phyloP scores from a whole-genome alignment of 2,329 filamentous ascomycete species.

The Cercospora sesami region DNA sequence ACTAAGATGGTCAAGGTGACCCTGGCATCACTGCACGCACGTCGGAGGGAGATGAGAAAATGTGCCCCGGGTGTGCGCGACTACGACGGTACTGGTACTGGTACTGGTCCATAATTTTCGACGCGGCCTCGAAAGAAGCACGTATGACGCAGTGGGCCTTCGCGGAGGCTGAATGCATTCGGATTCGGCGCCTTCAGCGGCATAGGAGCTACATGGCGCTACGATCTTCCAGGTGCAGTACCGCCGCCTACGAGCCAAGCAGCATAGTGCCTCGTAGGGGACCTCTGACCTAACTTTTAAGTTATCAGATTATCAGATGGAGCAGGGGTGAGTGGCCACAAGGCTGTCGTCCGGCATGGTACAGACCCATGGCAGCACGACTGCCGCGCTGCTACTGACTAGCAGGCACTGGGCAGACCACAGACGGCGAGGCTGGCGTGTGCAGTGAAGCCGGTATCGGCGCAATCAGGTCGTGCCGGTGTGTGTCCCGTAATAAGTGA shows the following conservation, averaged over 20 bases:
- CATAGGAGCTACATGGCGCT: background rate
- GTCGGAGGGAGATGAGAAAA: background rate
- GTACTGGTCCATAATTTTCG: background rate
- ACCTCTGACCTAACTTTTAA: background rate
- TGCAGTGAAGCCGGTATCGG: background rate
- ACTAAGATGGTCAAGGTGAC: background rate
- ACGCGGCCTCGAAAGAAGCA: background rate
- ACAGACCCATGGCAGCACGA: background rate
- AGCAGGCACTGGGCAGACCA: background rate
- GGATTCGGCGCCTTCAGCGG: background rate
- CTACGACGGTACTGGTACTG: background rate
- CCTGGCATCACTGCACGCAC: background rate
- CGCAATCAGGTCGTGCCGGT: background rate
- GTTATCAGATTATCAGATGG: slow-evolving; percentile 6
- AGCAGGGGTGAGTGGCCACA: background rate
- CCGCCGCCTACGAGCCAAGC: background rate
- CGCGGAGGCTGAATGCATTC: background rate
- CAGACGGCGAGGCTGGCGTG: background rate
- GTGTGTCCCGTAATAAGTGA: background rate
- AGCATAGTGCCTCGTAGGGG: background rate
- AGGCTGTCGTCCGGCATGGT: background rate
- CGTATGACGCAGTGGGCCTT: background rate
- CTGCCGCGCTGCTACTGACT: background rate
- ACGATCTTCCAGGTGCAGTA: background rate
- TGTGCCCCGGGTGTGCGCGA: background rate